Percentiles rank a stretch among this genome's conserved stretches.
These are phyloP conservation scores for Picea sitchensis DNA, from an alignment of 75 land plant species.

Conservation along the genomic window DNA sequence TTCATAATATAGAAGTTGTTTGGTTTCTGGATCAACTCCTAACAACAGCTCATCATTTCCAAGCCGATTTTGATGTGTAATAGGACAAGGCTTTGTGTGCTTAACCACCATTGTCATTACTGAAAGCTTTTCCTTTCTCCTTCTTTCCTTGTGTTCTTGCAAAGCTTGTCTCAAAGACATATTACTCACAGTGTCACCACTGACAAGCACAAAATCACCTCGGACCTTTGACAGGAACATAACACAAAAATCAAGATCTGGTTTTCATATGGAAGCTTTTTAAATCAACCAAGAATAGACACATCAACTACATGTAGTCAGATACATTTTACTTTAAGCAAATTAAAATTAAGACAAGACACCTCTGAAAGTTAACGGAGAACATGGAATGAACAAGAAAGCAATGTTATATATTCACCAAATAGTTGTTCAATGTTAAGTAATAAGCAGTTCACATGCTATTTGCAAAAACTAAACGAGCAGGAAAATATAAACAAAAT, in stretches of 20 bases:
- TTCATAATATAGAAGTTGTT: conserved; percentile 80
- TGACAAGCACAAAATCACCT: conserved; percentile 90
- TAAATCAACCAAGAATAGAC: not conserved
- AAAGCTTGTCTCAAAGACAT: conserved; percentile 75
- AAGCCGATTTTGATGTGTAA: conserved; percentile 80
- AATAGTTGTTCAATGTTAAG: too few relatives aligned
- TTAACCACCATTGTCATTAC: conserved; percentile 95
- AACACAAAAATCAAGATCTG: conserved; percentile 3
- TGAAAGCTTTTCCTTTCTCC: conserved; percentile 80
- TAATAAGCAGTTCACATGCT: too few relatives aligned
- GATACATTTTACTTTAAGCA: not conserved
- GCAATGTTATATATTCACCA: too few relatives aligned
- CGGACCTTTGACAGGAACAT: conserved; percentile 51
- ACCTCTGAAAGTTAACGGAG: not conserved
- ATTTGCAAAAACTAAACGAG: too few relatives aligned
- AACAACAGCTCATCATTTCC: conserved; percentile 88
- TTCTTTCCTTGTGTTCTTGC: conserved; percentile 83
- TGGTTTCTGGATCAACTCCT: conserved; percentile 79
- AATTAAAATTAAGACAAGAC: not conserved
- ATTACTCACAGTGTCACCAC: conserved; percentile 95
- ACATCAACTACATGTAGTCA: not conserved
- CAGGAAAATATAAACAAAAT: too few relatives aligned
- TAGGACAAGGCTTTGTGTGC: conserved; percentile 57
- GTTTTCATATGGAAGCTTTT: not conserved
- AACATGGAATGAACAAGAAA: not conserved